A percentile compares a stretch with the other conserved stretches of the same genome.
Evolutionary conservation across 2,329 filamentous ascomycete genomes (phyloP).

Genomic region (Fusarium fujikuroi): DNA sequence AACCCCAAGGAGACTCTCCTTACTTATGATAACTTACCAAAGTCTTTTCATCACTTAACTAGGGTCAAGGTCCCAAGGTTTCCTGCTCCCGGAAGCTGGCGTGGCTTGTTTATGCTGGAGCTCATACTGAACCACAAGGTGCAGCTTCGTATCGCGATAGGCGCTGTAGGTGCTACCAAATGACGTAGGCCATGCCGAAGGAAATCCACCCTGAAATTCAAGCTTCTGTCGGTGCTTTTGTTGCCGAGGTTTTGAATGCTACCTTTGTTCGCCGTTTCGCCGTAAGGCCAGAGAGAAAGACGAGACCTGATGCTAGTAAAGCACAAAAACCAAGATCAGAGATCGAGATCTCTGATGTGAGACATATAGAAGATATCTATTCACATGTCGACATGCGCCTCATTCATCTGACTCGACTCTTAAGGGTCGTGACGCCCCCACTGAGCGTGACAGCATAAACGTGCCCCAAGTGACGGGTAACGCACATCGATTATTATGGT

Average conservation of each 20-base stretch:
- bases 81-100: not conserved
- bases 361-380: slow-evolving; percentile 21
- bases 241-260: not conserved
- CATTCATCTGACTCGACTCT: slow-evolving; percentile 29
- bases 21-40: not conserved
- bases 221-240: slow-evolving; percentile 18
- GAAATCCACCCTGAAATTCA: slow-evolving; percentile 25
- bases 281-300: not conserved
- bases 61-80: not conserved
- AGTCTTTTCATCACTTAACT: not conserved
- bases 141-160: slow-evolving; percentile 33
- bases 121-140: slow-evolving; percentile 20
- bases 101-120: not conserved
- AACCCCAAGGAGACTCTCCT: not conserved
- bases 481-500: not conserved
- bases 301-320: not conserved
- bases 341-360: slow-evolving; percentile 27
- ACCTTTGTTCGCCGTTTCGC: slow-evolving; percentile 8
- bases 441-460: slow-evolving; percentile 28
- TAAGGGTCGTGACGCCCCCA: slow-evolving; percentile 29
- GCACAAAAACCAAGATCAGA: not conserved
- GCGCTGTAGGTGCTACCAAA: slow-evolving; percentile 36
- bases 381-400: slow-evolving; percentile 31
- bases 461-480: slow-evolving; percentile 17
- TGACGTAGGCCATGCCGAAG: slow-evolving; percentile 41